Base-by-base conservation (phyloP, 2,329 filamentous ascomycete species). In the Annulohypoxylon truncatum region DNA sequence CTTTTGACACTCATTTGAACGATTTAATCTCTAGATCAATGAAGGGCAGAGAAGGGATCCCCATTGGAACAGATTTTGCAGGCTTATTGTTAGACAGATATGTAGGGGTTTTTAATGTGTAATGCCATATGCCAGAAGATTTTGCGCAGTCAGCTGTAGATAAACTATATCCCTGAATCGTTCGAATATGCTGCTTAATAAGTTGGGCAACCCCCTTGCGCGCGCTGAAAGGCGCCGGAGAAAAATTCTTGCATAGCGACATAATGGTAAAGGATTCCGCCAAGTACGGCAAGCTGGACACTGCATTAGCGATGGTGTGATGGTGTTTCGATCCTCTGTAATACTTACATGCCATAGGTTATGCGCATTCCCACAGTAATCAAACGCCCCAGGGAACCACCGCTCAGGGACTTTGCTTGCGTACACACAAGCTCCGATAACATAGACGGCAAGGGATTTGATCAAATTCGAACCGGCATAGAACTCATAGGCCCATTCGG, bases 231-330 rank as follows among this genome's bases (percentile, higher is more conserved):
- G 9, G 92, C 92, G 40, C 85, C 86, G 3, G 91, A 85, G 76
- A 99, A 99, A 79, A 99, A 96, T 60, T 94, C 88, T 79, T 97
- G 92, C 95, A 99, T 97, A 15, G 96, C 96, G 20, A 87, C 86
- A 80, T 98, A 99, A 79, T 99, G 96, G 78, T 97, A 98, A n/a
- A 98, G 80, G 62, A 99, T 99, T 9, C 96, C 96, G 13, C 94
- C 93, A 26, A 99, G 83, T 9, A 99, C 96, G 6, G 96, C 96
- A 31, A 97, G 81, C 79, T 99, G 93, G 93, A 93, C 97, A 64
- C 96, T 88, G 78, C 96, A 97, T 82, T 97, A 96, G 79, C 91
- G 94, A 44, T 91, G 92, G 52, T 93, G 93, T 29, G 94, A 84
- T 77, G 96, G 79, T 96, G 35, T 38, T 38, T 93, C 74, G 97